Percentiles rank a stretch among this genome's conserved stretches.
Conservation (phyloP, 257 asterid species). For the Capsicum chinense region DNA sequence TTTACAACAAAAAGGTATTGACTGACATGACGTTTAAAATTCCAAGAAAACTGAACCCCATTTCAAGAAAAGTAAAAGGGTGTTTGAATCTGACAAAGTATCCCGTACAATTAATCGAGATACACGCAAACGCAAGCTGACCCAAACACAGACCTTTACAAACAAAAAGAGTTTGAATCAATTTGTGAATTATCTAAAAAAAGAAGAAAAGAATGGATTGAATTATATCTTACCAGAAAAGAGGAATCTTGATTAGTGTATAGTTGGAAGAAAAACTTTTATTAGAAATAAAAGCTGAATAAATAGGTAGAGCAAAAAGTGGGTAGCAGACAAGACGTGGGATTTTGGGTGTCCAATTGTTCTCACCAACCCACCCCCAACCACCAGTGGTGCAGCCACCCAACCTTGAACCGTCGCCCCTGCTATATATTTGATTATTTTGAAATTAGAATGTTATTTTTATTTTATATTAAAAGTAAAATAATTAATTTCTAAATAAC, state of each 20-base stretch:
- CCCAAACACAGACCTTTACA: too few species aligned
- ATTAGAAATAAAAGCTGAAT: not conserved
- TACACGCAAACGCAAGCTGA: too few species aligned
- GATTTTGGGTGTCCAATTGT: not conserved
- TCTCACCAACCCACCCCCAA: not conserved
- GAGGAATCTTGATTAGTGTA: not conserved
- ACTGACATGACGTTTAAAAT: not conserved
- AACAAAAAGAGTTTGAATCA: not conserved
- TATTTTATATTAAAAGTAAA: too few species aligned
- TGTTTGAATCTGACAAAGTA: not conserved
- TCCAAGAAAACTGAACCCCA: not conserved
- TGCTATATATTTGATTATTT: too few species aligned
- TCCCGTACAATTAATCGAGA: too few species aligned
- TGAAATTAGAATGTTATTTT: too few species aligned
- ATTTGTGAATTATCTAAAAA: not conserved
- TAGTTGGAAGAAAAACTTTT: not conserved
- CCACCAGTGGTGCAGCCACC: not conserved
- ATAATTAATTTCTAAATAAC: too few species aligned
- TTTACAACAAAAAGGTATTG: not conserved
- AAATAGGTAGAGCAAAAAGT: not conserved
- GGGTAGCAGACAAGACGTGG: not conserved
- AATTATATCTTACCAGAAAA: constrained; percentile 11
- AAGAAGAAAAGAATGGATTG: not conserved
- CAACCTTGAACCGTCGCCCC: not conserved
- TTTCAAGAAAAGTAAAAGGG: not conserved